A percentile compares a stretch with the other conserved stretches of the same genome.
Conservation (phyloP, 345 rosid species). For the Dovyalis caffra region DNA sequence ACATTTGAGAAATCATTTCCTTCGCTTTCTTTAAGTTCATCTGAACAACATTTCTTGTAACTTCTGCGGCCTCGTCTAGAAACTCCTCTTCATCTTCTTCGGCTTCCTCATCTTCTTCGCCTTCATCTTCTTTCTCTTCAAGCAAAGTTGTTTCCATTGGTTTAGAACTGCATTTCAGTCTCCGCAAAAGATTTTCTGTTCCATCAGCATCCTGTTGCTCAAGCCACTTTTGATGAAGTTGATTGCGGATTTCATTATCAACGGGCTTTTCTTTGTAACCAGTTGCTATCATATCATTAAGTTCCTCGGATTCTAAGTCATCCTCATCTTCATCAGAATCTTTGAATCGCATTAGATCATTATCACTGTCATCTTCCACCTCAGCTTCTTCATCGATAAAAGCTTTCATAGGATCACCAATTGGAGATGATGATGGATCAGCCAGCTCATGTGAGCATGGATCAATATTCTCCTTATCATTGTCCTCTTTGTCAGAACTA, state of each 20-base stretch:
- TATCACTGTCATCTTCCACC: constrained; percentile 95
- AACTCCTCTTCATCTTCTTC: constrained; percentile 37
- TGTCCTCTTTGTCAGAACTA: constrained; percentile 53
- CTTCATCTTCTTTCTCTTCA: constrained; percentile 48
- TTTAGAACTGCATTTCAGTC: constrained; percentile 57
- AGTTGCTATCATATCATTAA: constrained; percentile 73
- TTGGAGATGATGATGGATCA: constrained; percentile 39
- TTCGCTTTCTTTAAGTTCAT: constrained; percentile 65
- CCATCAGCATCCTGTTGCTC: constrained; percentile 85
- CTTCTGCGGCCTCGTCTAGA: constrained; percentile 45
- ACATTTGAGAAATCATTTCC: constrained; percentile 87
- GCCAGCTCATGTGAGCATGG: constrained; percentile 31
- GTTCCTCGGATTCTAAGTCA: constrained; percentile 57
- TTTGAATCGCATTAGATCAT: constrained; percentile 58
- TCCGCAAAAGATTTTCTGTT: constrained; percentile 74
- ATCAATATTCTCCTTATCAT: constrained; percentile 57
- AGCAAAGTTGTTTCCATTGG: constrained; percentile 37
- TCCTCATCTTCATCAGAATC: constrained; percentile 80
- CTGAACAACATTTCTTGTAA: constrained; percentile 43
- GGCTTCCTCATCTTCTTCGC: constrained; percentile 34
- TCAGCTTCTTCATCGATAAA: constrained; percentile 92
- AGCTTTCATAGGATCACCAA: constrained; percentile 73
- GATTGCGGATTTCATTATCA: constrained; percentile 74
- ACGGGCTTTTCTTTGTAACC: constrained; percentile 60
- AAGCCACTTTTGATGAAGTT: constrained; percentile 93